Percentiles rank a stretch among this genome's conserved stretches.
Evolutionary conservation across 345 rosid genomes (phyloP).

Genomic region (Salix viminalis): DNA sequence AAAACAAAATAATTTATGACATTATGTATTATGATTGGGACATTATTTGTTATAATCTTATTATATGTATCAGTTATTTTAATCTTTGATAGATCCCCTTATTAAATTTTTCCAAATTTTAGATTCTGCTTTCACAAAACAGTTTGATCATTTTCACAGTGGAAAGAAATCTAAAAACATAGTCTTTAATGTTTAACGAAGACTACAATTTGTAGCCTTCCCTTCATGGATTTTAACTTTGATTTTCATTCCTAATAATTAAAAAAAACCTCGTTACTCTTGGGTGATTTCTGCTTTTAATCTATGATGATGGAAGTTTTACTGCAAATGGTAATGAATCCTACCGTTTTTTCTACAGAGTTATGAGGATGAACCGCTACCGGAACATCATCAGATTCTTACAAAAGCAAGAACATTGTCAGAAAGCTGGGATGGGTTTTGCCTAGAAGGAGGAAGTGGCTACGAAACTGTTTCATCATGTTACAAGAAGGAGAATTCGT

Average conservation of each 20-base stretch:
- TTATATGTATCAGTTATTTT: neutral
- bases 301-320: neutral
- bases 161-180: neutral
- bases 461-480: constrained; percentile 46
- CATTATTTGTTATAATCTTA: neutral
- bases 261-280: neutral
- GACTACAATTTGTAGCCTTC: neutral
- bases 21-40: neutral
- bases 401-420: constrained; percentile 47
- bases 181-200: neutral
- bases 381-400: constrained; percentile 39
- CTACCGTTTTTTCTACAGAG: constrained; percentile 42
- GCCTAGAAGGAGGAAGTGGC: constrained; percentile 40
- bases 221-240: neutral
- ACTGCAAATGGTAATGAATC: neutral
- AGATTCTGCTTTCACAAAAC: neutral
- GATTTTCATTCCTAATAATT: neutral
- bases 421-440: constrained; percentile 71
- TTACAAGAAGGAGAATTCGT: constrained; percentile 45
- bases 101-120: neutral
- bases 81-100: neutral
- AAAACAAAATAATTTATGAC: neutral
- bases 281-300: neutral
- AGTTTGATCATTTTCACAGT: neutral
- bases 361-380: constrained; percentile 66